phyloP scores from a whole-genome alignment of 176 grass and related monocot genomes.

The Cenchrus fungigraminus region DNA sequence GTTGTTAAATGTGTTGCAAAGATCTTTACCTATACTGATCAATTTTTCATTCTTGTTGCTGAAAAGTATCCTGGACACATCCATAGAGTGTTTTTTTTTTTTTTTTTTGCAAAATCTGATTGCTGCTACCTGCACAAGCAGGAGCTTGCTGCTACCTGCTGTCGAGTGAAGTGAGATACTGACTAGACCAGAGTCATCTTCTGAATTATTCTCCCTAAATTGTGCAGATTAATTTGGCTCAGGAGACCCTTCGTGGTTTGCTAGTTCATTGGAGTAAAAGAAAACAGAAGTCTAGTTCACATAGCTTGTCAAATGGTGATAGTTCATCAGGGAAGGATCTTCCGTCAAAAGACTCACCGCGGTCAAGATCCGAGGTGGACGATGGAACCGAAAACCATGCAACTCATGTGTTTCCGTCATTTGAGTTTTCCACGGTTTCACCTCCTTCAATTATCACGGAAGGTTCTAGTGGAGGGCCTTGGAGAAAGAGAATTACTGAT shows the following conservation, averaged over 20 bases:
- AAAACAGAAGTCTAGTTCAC: slow-evolving; percentile 64
- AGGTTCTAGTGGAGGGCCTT: slow-evolving; percentile 81
- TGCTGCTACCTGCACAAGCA: too few relatives aligned
- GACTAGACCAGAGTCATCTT: slow-evolving; percentile 1
- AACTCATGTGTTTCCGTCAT: slow-evolving; percentile 59
- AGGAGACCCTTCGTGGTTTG: slow-evolving; percentile 89
- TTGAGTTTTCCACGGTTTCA: slow-evolving; percentile 79
- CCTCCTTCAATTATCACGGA: slow-evolving; percentile 93
- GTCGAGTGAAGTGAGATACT: slow-evolving; percentile 13
- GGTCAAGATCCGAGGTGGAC: slow-evolving; percentile 72
- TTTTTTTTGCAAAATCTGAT: slow-evolving; percentile 28
- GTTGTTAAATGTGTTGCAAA: slow-evolving; percentile 1
- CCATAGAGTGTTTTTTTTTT: background rate
- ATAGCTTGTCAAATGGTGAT: slow-evolving; percentile 72
- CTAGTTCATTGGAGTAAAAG: slow-evolving; percentile 78
- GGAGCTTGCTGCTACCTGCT: background rate
- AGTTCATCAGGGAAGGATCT: slow-evolving; percentile 61
- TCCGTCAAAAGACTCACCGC: slow-evolving; percentile 56
- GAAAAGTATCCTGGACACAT: slow-evolving; percentile 27
- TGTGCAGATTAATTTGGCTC: slow-evolving; percentile 93
- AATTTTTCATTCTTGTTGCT: background rate
- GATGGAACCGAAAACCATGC: slow-evolving; percentile 62
- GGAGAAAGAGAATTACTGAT: slow-evolving; percentile 95
- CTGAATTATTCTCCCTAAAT: slow-evolving; percentile 31
- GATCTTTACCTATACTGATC: slow-evolving; percentile 14